Percentiles rank a stretch among this genome's conserved stretches.
phyloP scores from a whole-genome alignment of 805 yeast genomes.

The Saturnispora galanensis region DNA sequence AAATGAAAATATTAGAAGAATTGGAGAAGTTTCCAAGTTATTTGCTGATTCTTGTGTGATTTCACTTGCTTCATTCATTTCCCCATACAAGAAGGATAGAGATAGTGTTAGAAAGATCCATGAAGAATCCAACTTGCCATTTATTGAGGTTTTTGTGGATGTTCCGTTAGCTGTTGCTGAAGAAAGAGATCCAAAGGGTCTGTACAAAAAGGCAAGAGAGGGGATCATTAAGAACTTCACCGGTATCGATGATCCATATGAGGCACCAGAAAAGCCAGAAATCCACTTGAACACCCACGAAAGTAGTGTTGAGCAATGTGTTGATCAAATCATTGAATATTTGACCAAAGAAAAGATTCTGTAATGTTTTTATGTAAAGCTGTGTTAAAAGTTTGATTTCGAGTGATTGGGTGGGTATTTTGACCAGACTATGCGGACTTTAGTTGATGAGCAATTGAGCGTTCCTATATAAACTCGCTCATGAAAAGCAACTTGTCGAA shows the following conservation, averaged over 20 bases:
- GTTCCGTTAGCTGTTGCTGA: constrained; percentile 94
- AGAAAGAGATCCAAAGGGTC: constrained; percentile 94
- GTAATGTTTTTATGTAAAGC: constrained; percentile 1
- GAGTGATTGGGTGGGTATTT: too few species aligned
- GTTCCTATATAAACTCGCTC: neutral
- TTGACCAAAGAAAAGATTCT: constrained; percentile 25
- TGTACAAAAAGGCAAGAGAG: constrained; percentile 93
- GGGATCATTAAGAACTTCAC: constrained; percentile 92
- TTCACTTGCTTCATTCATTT: constrained; percentile 84
- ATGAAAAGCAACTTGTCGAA: neutral
- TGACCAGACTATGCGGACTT: too few species aligned
- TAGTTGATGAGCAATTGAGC: too few species aligned
- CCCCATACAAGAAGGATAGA: constrained; percentile 84
- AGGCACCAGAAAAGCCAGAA: constrained; percentile 81
- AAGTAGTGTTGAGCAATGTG: constrained; percentile 71
- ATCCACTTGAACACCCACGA: constrained; percentile 68
- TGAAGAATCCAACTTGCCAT: constrained; percentile 62
- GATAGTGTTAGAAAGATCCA: constrained; percentile 80
- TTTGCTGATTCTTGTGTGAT: constrained; percentile 90
- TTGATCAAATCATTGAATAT: constrained; percentile 59
- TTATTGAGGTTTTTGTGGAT: constrained; percentile 84
- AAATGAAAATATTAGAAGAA: constrained; percentile 90
- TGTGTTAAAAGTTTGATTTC: neutral
- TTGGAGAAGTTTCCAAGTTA: constrained; percentile 86
- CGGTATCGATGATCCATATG: constrained; percentile 93